Conservation (phyloP, 169 alveolate genomes). For the Cryptosporidium muris region DNA sequence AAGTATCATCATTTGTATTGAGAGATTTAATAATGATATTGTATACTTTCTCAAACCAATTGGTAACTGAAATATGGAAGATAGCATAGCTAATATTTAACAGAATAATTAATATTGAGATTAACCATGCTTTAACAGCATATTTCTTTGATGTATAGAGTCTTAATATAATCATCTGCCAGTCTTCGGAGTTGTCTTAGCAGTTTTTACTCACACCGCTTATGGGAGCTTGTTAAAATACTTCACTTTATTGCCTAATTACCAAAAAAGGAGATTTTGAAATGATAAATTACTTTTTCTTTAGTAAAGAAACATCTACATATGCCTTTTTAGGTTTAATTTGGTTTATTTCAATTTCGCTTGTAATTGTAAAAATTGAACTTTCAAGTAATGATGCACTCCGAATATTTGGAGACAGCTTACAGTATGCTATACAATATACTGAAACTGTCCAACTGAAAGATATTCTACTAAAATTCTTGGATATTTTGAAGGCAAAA, state of each 20-base stretch:
- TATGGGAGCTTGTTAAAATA: neutral
- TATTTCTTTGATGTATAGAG: neutral
- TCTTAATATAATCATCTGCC: neutral
- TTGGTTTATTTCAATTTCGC: neutral
- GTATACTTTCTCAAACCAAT: slow-evolving; percentile 41
- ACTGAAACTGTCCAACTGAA: neutral
- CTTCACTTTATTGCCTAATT: no score
- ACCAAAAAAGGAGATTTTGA: no score
- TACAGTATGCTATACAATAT: slow-evolving; percentile 19
- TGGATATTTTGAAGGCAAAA: neutral
- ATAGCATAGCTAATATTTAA: slow-evolving; percentile 10
- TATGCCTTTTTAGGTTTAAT: no score
- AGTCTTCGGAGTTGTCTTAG: neutral
- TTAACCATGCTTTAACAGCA: neutral
- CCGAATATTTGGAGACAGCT: slow-evolving; percentile 27
- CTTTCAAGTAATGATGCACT: slow-evolving; percentile 8
- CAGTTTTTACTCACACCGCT: neutral
- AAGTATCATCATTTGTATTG: slow-evolving; percentile 1
- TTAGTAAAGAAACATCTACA: no score
- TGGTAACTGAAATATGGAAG: slow-evolving; percentile 14
- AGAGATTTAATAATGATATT: slow-evolving; percentile 26
- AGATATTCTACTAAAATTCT: neutral
- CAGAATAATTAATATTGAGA: neutral
- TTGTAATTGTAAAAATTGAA: slow-evolving; percentile 2
- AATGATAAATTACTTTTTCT: no score